Percentiles rank a stretch among this genome's conserved stretches.
phyloP scores from a whole-genome alignment of 331 rosid species.

The Arachis monticola region DNA sequence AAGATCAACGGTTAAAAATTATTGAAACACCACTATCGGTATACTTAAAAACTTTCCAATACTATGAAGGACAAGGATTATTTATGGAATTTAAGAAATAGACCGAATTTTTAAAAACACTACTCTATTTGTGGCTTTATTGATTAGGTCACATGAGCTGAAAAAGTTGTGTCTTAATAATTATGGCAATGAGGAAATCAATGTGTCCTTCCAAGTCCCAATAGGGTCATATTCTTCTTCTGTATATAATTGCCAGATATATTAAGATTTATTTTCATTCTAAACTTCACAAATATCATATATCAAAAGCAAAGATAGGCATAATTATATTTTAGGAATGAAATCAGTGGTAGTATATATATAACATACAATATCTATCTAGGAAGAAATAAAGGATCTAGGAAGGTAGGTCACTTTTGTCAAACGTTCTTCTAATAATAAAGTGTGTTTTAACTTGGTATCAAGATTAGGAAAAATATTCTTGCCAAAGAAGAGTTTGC shows the following conservation, averaged over 20 bases:
- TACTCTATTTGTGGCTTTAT: slow-evolving; percentile 1
- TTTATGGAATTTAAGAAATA: not conserved
- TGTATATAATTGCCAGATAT: not conserved
- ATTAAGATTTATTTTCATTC: slow-evolving; percentile 32
- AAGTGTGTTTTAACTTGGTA: not conserved
- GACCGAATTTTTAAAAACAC: not conserved
- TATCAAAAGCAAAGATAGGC: slow-evolving; percentile 35
- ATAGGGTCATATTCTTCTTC: slow-evolving; percentile 40
- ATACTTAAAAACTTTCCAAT: too few species aligned
- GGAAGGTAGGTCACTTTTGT: slow-evolving; percentile 4
- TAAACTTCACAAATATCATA: not conserved
- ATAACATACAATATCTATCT: not conserved
- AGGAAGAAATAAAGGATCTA: slow-evolving; percentile 5
- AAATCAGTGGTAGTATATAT: not conserved
- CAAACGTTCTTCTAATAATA: not conserved
- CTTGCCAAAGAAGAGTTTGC: not conserved
- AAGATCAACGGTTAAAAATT: too few species aligned
- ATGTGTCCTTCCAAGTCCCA: slow-evolving; percentile 46
- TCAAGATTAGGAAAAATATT: slow-evolving; percentile 3
- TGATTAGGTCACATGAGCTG: slow-evolving; percentile 15
- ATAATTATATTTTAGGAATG: not conserved
- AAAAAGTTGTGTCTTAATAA: slow-evolving; percentile 31
- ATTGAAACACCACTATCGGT: too few species aligned
- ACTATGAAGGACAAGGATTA: not conserved
- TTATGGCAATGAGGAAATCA: slow-evolving; percentile 8